phyloP scores from a whole-genome alignment of 305 asterid genomes.

The Fraxinus paxiana region DNA sequence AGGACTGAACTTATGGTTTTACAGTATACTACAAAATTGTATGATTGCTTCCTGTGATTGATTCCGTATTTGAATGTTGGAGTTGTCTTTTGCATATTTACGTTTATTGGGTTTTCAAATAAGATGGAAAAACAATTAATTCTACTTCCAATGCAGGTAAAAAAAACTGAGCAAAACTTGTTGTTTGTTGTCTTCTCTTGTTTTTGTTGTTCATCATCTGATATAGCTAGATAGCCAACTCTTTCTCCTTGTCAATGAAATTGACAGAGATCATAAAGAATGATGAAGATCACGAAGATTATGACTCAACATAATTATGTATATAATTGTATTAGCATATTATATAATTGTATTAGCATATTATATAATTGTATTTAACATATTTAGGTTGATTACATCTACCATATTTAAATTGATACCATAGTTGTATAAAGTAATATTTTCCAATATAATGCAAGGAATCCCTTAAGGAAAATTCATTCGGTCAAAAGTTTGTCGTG shows the following conservation, averaged over 20 bases:
- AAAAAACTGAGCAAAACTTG: neutral
- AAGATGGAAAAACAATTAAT: neutral
- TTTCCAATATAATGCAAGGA: too few relatives aligned
- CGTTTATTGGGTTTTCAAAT: neutral
- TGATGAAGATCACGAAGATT: too few relatives aligned
- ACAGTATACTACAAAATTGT: neutral
- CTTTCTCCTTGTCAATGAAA: neutral
- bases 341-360: too few relatives aligned
- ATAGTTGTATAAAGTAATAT: too few relatives aligned
- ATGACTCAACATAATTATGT: too few relatives aligned
- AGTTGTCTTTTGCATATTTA: neutral
- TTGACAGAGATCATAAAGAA: too few relatives aligned
- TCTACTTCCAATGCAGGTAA: neutral
- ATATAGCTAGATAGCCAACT: neutral
- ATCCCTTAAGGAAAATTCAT: too few relatives aligned
- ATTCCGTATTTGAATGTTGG: neutral
- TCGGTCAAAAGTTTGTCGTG: too few relatives aligned
- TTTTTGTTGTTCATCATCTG: neutral
- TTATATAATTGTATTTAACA: too few relatives aligned
- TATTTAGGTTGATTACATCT: too few relatives aligned
- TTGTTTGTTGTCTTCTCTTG: neutral
- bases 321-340: too few relatives aligned
- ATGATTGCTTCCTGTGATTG: neutral
- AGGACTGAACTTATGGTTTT: neutral
- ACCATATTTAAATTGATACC: too few relatives aligned